A percentile compares a stretch with the other conserved stretches of the same genome.
These are phyloP conservation scores for Groenewaldozyma auringiensis DNA, from an alignment of 1,139 yeast genomes.

Conservation along the genomic window DNA sequence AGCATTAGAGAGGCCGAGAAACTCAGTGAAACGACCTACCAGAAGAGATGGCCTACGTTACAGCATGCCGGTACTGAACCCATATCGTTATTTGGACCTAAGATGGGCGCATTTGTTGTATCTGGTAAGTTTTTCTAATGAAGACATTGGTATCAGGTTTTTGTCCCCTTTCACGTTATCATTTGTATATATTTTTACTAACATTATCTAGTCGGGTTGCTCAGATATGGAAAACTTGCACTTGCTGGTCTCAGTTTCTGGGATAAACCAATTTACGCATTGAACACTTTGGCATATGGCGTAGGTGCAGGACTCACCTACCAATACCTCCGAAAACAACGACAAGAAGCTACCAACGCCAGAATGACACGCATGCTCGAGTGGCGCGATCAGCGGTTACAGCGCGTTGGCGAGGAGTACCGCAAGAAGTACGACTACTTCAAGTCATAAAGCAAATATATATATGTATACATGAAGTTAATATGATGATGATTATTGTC, in stretches of 20 bases:
- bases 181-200: neutral
- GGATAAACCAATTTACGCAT: conserved; percentile 3
- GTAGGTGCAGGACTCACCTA: conserved; percentile 1
- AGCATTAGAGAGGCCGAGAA: neutral
- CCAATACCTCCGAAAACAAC: conserved; percentile 1
- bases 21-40: neutral
- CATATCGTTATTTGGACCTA: conserved; percentile 1
- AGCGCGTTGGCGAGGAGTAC: conserved; percentile 1
- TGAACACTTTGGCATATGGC: conserved; percentile 3
- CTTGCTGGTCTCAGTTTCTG: conserved; percentile 1
- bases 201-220: neutral
- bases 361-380: conserved; percentile 1
- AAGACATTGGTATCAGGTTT: no score
- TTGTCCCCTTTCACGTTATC: no score
- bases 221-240: conserved; percentile 2
- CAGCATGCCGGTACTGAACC: neutral
- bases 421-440: neutral
- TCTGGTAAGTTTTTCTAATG: neutral
- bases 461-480: neutral
- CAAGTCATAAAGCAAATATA: neutral
- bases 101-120: conserved; percentile 1
- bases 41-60: conserved; percentile 3
- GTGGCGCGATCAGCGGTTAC: neutral
- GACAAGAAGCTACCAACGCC: conserved; percentile 4
- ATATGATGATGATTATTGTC: neutral